Conservation (phyloP, 768 basidiomycete genomes). For the Nidula microcarpa region DNA sequence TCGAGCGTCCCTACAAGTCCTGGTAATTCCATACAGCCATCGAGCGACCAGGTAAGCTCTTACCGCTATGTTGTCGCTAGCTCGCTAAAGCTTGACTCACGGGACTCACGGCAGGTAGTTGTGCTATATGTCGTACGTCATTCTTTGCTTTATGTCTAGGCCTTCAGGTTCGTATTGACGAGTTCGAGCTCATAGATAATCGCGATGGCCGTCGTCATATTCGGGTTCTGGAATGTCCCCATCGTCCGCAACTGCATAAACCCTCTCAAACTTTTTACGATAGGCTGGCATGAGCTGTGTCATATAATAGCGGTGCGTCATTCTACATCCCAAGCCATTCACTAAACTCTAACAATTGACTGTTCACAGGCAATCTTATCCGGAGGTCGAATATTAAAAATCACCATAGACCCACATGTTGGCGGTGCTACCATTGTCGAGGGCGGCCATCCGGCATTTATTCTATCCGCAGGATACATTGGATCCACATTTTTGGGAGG, state of each 20-base stretch:
- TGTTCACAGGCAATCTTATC: slow-evolving; percentile 64
- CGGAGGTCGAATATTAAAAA: slow-evolving; percentile 72
- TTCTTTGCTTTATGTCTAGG: slow-evolving; percentile 2
- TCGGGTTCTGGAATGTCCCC: slow-evolving; percentile 87
- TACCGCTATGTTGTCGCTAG: slow-evolving; percentile 9
- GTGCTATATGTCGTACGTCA: slow-evolving; percentile 71
- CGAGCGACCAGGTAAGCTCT: slow-evolving; percentile 65
- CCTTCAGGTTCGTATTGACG: not conserved
- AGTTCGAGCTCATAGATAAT: slow-evolving; percentile 50
- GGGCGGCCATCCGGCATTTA: slow-evolving; percentile 69
- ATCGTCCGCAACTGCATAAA: slow-evolving; percentile 75
- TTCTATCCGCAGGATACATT: slow-evolving; percentile 77
- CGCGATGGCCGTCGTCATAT: slow-evolving; percentile 82
- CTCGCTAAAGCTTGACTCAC: slow-evolving; percentile 10
- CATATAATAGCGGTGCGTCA: slow-evolving; percentile 70
- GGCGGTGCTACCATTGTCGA: slow-evolving; percentile 77
- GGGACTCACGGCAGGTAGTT: slow-evolving; percentile 49
- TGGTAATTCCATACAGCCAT: slow-evolving; percentile 40
- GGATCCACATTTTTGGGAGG: slow-evolving; percentile 83
- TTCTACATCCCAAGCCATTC: slow-evolving; percentile 3
- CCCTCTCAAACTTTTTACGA: slow-evolving; percentile 83
- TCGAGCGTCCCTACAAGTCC: slow-evolving; percentile 34
- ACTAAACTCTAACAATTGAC: slow-evolving; percentile 1
- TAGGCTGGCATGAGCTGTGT: slow-evolving; percentile 87
- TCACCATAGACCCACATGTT: slow-evolving; percentile 81